Evolutionary conservation across 352 stramenopile species (phyloP), one percentile per base, ranked within the genome.

Genomic region (Aphanomyces cochlioides): DNA sequence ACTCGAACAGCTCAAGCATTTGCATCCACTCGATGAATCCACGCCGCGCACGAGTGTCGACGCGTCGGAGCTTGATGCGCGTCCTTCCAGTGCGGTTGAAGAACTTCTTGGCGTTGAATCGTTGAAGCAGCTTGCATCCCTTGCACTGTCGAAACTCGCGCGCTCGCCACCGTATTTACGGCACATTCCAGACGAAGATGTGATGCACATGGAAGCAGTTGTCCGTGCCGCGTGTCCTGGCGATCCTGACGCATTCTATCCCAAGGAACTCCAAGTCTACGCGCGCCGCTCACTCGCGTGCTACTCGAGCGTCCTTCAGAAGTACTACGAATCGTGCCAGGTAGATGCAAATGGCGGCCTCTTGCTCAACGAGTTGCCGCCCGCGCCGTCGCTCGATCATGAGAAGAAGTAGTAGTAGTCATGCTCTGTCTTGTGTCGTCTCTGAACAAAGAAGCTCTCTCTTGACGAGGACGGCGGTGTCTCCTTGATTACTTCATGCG

Each of bases 121-220:
- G 56, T 77, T 79, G 2, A 75, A 90, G 1, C 79, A 82, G 12
- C 74, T 81, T 28, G 85, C 90, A 64, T 70, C 89, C 7, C 82
- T 89, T 53, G 38, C 82, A 43, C 75, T 90, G 3, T 76, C 85
- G 7, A 80, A 85, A 58, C 74, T 93, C 37, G 77, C 76, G 28
- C 82, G 83, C 10, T 79, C 90, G 34, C 82, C 82, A 15, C 85
- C 85, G 28, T 90, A 91, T 72, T 90, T 93, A 47, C 79, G 85
- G 0, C 90, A 89, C 56, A 66, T 90, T 17, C 83, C 84, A 40
- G 78, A 77, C 2, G 84, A 90, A 38, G 82, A 92, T 41, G 72
- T 90, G 1, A 79, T 79, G 17, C 77, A 75, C 41, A 67, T 92
- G 7, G 83, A 90, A 19, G 82, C 90, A 12, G 72, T 90, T 21